These are phyloP conservation scores for Capsicum rhomboideum DNA, from an alignment of 257 asterid genomes.

Conservation along the genomic window DNA sequence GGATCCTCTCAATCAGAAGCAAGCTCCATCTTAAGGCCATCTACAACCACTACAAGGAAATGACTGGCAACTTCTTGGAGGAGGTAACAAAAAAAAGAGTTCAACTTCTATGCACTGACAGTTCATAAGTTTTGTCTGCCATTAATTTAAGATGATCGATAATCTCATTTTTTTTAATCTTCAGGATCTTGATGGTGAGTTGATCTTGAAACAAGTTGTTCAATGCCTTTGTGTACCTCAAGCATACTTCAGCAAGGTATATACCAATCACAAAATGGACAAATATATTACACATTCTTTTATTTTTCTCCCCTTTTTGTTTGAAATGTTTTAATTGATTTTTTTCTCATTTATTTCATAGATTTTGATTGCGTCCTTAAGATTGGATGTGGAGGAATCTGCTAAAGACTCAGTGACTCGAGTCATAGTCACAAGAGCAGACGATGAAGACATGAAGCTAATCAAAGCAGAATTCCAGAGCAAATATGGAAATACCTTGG, in stretches of 20 bases:
- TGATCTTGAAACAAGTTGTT: slow-evolving; percentile 27
- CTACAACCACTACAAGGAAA: slow-evolving; percentile 57
- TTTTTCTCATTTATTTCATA: neutral
- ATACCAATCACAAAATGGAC: neutral
- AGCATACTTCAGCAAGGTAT: slow-evolving; percentile 56
- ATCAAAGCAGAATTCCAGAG: slow-evolving; percentile 46
- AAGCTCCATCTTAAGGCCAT: slow-evolving; percentile 53
- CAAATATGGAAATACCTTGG: slow-evolving; percentile 32
- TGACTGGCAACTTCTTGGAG: slow-evolving; percentile 46
- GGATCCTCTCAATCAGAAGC: slow-evolving; percentile 68
- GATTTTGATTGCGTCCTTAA: slow-evolving; percentile 47
- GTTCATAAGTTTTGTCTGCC: neutral
- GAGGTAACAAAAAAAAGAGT: slow-evolving; percentile 34
- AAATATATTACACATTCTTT: neutral
- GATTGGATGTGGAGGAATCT: slow-evolving; percentile 37
- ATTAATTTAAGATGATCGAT: neutral
- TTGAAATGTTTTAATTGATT: neutral
- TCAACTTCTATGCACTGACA: neutral
- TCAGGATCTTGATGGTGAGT: slow-evolving; percentile 46
- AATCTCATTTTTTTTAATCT: neutral
- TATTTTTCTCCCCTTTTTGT: neutral
- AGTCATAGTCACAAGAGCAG: slow-evolving; percentile 64
- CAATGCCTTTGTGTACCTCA: slow-evolving; percentile 64
- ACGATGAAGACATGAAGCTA: slow-evolving; percentile 61
- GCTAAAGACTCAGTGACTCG: slow-evolving; percentile 55